phyloP scores from a whole-genome alignment of 768 basidiomycete species.

The Pleurotus djamor region DNA sequence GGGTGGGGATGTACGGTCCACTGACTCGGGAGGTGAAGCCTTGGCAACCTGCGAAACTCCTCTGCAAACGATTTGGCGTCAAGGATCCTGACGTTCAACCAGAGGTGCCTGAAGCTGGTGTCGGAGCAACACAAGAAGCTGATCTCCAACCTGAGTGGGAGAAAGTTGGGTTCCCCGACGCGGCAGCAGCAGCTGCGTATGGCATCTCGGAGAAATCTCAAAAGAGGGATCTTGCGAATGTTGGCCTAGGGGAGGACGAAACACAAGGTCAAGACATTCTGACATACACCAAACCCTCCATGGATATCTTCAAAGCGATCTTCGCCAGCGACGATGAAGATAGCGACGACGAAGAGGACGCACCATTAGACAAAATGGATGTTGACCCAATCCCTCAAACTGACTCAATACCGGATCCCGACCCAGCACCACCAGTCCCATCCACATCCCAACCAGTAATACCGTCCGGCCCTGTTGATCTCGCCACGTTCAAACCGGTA shows the following conservation, averaged over 20 bases:
- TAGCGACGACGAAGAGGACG: constrained; percentile 63
- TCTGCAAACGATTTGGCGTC: constrained; percentile 94
- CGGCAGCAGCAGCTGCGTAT: constrained; percentile 14
- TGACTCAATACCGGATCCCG: constrained; percentile 5
- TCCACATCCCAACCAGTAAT: constrained; percentile 23
- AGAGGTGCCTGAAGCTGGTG: constrained; percentile 34
- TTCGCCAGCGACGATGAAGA: constrained; percentile 96
- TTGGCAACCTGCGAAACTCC: constrained; percentile 81
- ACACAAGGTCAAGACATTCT: constrained; percentile 84
- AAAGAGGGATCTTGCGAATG: constrained; percentile 65
- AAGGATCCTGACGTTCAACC: constrained; percentile 75
- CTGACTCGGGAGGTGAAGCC: constrained; percentile 72
- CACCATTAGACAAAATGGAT: constrained; percentile 17
- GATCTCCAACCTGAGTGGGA: background rate
- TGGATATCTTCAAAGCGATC: constrained; percentile 97
- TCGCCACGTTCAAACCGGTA: constrained; percentile 83
- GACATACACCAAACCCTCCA: constrained; percentile 83
- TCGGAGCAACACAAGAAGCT: background rate
- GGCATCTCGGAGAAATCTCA: constrained; percentile 7
- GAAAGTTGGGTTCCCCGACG: background rate
- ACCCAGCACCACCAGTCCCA: constrained; percentile 9
- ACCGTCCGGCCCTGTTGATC: constrained; percentile 29
- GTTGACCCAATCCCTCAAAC: constrained; percentile 12
- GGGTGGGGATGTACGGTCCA: constrained; percentile 86
- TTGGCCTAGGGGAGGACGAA: constrained; percentile 93